Evolutionary conservation across 148 eudicot genomes (phyloP), one percentile per base, ranked within the genome.

Genomic region (Amaranthus palmeri): DNA sequence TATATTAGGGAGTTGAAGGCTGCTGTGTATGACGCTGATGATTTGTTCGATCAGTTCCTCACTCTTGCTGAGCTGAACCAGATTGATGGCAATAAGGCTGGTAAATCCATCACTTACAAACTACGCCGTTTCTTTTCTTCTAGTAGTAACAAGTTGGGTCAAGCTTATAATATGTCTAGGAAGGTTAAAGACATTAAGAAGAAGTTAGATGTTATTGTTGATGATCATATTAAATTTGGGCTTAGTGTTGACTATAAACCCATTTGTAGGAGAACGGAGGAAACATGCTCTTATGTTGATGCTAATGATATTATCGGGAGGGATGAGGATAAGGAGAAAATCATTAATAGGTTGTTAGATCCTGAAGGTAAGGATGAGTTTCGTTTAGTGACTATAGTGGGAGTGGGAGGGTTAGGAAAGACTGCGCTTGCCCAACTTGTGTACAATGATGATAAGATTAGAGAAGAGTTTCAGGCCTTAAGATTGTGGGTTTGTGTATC

Each of bases 321-420:
- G 49, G 78, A 70, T 40, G 57, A 59, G 2, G 82, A 79, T 10
- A 61, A 41, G 43, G 42, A 49, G 10, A 54, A 18, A 10, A 56
- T 74, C 15, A 13, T 79, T 18, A 54, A 70, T 58, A 50, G 55
- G 58, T 59, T 79, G 58, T 51, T 51, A 7, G 49, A 17, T 10
- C 10, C 13, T 36, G 47, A 55, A 15, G 11, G 13, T 0, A 10
- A 67, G 13, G 3, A 41, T 7, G 13, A 54, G 15, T 64, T 75
- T 11, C 41, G 61, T 51, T 59, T 74, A 10, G 18, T 77, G 12
- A 59, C 68, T 8, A 73, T 73, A 11, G 71, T 73, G 13, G 81
- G 84, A 6, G 49, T 69, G 12, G 80, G 77, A 12, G 83, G 83
- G 25, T 43, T 80, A 17, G 83, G 83, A 5, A 80, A 81, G 56